phyloP scores from a whole-genome alignment of 768 basidiomycete species.

The Gloeostereum incarnatum region DNA sequence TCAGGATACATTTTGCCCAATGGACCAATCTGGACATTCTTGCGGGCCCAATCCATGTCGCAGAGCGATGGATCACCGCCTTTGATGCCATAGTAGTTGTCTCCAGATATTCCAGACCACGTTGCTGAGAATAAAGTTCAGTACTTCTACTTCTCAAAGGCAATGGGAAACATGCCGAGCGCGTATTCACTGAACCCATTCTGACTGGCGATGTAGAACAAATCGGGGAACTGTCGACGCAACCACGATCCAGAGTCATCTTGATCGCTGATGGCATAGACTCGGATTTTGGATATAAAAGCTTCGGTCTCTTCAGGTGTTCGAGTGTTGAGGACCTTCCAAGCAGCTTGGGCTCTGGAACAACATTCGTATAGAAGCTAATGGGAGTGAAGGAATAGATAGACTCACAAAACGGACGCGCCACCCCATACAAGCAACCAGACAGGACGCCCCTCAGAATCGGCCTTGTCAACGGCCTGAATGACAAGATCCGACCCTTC shows the following conservation, averaged over 20 bases:
- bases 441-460: constrained; percentile 4
- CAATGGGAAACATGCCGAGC: not conserved
- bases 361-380: no score
- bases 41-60: constrained; percentile 8
- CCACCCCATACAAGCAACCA: constrained; percentile 9
- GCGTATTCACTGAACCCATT: constrained; percentile 7
- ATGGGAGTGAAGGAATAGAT: no score
- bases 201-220: constrained; percentile 6
- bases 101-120: constrained; percentile 7
- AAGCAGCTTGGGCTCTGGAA: no score
- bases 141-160: not conserved
- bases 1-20: constrained; percentile 9
- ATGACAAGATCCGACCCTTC: constrained; percentile 6
- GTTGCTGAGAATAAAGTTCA: constrained; percentile 1
- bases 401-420: constrained; percentile 1
- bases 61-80: constrained; percentile 7
- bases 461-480: constrained; percentile 1
- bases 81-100: constrained; percentile 1
- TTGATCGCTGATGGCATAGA: constrained; percentile 9
- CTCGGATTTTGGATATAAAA: constrained; percentile 6
- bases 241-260: constrained; percentile 4
- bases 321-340: no score
- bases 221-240: not conserved
- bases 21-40: constrained; percentile 7
- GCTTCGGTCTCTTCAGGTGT: constrained; percentile 2